Base-by-base conservation (phyloP, 176 grass and related monocot genomes). In the Eragrostis curvula region DNA sequence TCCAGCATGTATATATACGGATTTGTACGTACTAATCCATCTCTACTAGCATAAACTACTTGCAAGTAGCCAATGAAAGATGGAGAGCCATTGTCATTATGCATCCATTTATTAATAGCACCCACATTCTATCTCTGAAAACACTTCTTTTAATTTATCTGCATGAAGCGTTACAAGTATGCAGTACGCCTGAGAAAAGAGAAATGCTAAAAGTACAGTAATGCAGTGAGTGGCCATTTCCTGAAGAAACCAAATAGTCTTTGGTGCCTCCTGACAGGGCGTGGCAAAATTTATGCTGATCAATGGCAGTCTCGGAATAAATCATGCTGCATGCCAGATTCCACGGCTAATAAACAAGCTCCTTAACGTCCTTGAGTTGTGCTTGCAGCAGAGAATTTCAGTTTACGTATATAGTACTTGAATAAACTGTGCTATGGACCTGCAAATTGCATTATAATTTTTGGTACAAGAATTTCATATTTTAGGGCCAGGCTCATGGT, bases 391-490 rank as follows among this genome's bases (percentile, higher is more conserved):
- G 47, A 5, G 10, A 43, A 32, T 65, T 73, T 39, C 18, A 9
- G 46, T 66, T 86, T 71, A 58, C 45, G 68, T 80, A n/a, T n/a
- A n/a, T n/a, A n/a, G n/a, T n/a, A 15, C 16, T 62, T 67, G 68
- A 66, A 80, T 73, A 8, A 27, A 56, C 5, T 30, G 20, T 75
- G 25, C 49, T 68, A 28, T 53, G 32, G 41, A 49, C 1, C 60
- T 49, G 60, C 68, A 40, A 57, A 48, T 49, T 58, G 85, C 51
- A 87, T 39, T 75, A 44, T n/a, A 16, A 6, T 23, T 41, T 39
- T 9, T 5, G 21, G 27, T 39, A 14, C 42, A 42, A 67, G 40
- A 80, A 67, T 74, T 86, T 9, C 21, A 23, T 20, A 14, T 40
- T 40, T 65, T 66, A 27, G 53, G 8, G 24, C 44, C 49, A 12